Evolutionary conservation across 2,329 filamentous ascomycete genomes (phyloP).

Genomic region (Trichoderma asperellum): DNA sequence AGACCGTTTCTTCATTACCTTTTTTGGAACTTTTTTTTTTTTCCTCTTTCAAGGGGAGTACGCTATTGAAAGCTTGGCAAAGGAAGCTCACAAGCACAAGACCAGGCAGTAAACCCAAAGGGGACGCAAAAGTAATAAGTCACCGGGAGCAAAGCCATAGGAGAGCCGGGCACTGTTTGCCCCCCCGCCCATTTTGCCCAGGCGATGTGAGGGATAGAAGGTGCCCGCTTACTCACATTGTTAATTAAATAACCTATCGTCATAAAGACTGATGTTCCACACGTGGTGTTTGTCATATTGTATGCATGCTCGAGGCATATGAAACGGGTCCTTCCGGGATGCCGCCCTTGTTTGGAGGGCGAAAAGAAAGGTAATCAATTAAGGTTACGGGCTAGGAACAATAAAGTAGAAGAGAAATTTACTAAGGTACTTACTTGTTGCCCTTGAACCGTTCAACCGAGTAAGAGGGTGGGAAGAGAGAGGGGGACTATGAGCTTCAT

Average conservation of each 20-base stretch:
- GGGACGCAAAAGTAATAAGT: neutral
- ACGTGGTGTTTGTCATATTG: neutral
- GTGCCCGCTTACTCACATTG: conserved; percentile 19
- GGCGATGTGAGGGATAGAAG: neutral
- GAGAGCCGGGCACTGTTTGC: neutral
- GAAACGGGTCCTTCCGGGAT: too few species aligned
- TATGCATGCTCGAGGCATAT: neutral
- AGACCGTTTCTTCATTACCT: neutral
- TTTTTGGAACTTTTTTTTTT: neutral
- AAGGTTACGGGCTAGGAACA: conserved; percentile 4
- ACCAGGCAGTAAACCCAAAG: neutral
- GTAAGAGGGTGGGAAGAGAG: neutral
- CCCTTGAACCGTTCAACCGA: conserved; percentile 4
- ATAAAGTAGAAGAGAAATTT: neutral
- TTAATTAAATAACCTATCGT: too few species aligned
- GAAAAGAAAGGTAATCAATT: neutral
- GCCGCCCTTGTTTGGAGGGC: neutral
- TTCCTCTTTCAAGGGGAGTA: neutral
- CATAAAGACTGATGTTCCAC: too few species aligned
- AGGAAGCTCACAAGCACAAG: neutral
- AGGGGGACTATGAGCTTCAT: neutral
- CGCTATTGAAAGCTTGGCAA: neutral
- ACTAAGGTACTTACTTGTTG: neutral
- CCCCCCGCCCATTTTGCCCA: too few species aligned
- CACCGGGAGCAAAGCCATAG: neutral